Evolutionary conservation across 352 stramenopile genomes (phyloP), one percentile per base, ranked within the genome.

Genomic region (Pythium sukuiense): DNA sequence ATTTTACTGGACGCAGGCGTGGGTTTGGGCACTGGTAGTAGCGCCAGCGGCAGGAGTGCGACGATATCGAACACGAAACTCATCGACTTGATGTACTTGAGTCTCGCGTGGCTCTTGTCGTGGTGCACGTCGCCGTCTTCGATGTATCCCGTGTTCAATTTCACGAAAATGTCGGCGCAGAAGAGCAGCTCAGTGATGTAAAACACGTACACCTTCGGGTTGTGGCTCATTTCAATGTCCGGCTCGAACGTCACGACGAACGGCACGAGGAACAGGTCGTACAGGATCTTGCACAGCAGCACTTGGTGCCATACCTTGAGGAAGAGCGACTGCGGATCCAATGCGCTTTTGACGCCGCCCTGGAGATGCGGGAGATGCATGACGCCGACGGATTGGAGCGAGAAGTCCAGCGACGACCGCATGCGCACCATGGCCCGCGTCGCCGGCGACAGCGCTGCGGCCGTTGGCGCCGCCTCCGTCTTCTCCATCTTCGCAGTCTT

Each of bases 221-320:
- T 65, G 5, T 66, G 32, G 0, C 11, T 0, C 0, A 79, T 37
- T 2, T 39, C 3, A 3, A 49, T 49, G 9, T 63, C 7, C 0
- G 71, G 66, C 46, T 77, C 46, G 55, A 90, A 90, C 2, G 63
- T 78, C 20, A 89, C 35, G 3, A 87, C 53, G 58, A 89, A 88
- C 13, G 82, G 76, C 18, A 90, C 65, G 11, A 75, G 53, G 8
- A 74, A 78, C 6, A 76, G 62, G 41, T 91, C 79, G 54, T 85
- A 88, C 8, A 83, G 29, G 16, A 87, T 60, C 16, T 53, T 68
- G 7, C 37, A 59, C 0, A 89, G 58, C 41, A 88, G 57, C 24
- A 81, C 14, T 53, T 88, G 74, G 29, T 85, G 69, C 82, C 80
- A 90, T 5, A 78, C 29, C 49, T 81, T 78, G 55, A 90, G 72